Evolutionary conservation across 2,329 filamentous ascomycete species (phyloP).

Genomic region (Cladosporium sp.): DNA sequence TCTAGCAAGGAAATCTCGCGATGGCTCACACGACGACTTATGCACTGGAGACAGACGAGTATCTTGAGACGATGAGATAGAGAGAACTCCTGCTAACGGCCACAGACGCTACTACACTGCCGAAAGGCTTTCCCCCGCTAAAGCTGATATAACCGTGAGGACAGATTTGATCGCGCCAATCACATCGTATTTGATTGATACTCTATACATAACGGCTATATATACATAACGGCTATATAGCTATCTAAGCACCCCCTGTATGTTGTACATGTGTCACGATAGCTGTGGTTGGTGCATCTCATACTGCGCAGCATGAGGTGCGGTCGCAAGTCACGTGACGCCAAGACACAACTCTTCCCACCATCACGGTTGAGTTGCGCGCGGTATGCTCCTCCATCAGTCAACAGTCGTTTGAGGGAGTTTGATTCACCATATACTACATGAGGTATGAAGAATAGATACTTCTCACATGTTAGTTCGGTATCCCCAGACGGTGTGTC

Average conservation of each 20-base stretch:
- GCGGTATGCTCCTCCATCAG: neutral
- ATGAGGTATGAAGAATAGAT: neutral
- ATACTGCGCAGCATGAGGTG: neutral
- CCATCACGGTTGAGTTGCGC: neutral
- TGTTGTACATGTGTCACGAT: neutral
- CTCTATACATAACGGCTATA: neutral
- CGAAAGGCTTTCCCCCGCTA: neutral
- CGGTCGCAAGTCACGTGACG: neutral
- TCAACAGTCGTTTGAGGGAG: neutral
- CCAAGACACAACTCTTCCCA: neutral
- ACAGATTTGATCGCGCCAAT: neutral
- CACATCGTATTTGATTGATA: neutral
- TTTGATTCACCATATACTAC: neutral
- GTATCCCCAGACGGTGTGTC: neutral
- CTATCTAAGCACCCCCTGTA: neutral
- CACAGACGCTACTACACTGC: neutral
- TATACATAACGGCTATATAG: neutral
- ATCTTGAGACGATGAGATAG: neutral
- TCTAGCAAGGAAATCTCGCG: neutral
- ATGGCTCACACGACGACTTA: neutral
- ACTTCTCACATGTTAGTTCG: neutral
- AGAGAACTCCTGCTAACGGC: neutral
- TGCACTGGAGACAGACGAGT: neutral
- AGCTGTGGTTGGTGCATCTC: neutral
- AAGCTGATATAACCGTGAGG: neutral